phyloP scores from a whole-genome alignment of 2,329 filamentous ascomycete genomes.

The Aspergillus fumigatiaffinis region DNA sequence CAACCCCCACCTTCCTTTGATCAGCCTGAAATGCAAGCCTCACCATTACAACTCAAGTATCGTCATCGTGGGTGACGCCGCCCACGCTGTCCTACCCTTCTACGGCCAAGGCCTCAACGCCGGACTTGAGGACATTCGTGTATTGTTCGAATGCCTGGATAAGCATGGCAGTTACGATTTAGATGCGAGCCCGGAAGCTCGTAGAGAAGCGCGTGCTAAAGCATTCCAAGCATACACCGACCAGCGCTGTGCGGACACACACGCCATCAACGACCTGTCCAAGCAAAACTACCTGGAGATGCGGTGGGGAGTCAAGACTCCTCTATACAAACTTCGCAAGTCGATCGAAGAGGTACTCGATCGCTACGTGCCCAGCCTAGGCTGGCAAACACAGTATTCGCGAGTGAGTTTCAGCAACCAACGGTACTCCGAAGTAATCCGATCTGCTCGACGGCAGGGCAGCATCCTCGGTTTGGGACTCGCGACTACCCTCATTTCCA shows the following conservation, averaged over 20 bases:
- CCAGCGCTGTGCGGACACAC: slow-evolving; percentile 70
- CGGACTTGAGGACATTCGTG: slow-evolving; percentile 86
- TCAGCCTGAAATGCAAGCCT: slow-evolving; percentile 87
- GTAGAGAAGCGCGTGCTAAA: slow-evolving; percentile 37
- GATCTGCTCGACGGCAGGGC: slow-evolving; percentile 66
- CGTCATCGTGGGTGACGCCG: slow-evolving; percentile 87
- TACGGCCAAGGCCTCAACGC: slow-evolving; percentile 99
- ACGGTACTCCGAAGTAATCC: slow-evolving; percentile 77
- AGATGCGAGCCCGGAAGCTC: slow-evolving; percentile 38
- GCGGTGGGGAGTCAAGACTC: slow-evolving; percentile 77
- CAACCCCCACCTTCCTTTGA: slow-evolving; percentile 88
- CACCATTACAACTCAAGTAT: slow-evolving; percentile 75
- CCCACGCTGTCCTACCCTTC: slow-evolving; percentile 97
- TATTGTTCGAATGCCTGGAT: slow-evolving; percentile 80
- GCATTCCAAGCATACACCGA: slow-evolving; percentile 71
- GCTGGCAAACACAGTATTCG: slow-evolving; percentile 90
- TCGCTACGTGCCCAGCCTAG: slow-evolving; percentile 68
- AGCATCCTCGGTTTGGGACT: slow-evolving; percentile 49
- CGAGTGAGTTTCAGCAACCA: slow-evolving; percentile 92
- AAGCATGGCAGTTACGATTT: slow-evolving; percentile 50
- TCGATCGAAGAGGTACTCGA: slow-evolving; percentile 79
- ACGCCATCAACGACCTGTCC: slow-evolving; percentile 89
- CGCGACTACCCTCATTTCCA: slow-evolving; percentile 23
- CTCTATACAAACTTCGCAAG: slow-evolving; percentile 76
- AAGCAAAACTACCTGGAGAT: slow-evolving; percentile 92